phyloP scores from a whole-genome alignment of 208 protist genomes.

The Crithidia fasciculata region DNA sequence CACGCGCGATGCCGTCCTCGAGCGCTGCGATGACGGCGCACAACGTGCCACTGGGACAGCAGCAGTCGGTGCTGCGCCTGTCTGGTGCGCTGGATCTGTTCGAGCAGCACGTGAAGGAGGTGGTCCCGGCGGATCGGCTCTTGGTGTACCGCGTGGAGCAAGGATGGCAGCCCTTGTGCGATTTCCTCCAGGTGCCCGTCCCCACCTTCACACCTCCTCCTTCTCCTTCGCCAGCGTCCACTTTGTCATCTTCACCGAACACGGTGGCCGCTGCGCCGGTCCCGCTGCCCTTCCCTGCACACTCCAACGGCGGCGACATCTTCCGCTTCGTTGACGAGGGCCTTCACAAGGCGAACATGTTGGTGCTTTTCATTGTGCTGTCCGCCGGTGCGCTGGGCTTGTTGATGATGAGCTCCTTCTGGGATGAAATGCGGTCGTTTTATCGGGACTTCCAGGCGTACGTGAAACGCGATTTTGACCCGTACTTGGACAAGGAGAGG shows the following conservation, averaged over 20 bases:
- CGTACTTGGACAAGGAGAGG: conserved; percentile 40
- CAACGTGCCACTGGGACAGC: conserved; percentile 37
- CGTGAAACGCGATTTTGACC: conserved; percentile 43
- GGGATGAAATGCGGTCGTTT: conserved; percentile 29
- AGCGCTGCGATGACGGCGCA: conserved; percentile 20
- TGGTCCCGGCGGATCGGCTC: conserved; percentile 76
- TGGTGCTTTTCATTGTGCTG: conserved; percentile 38
- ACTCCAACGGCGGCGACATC: conserved; percentile 46
- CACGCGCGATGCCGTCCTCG: conserved; percentile 16
- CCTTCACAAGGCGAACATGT: conserved; percentile 34
- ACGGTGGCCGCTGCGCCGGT: conserved; percentile 15
- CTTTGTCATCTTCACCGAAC: background rate
- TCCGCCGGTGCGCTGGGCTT: conserved; percentile 36
- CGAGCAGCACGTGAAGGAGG: conserved; percentile 74
- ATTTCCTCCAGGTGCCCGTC: conserved; percentile 60
- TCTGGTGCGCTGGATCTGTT: conserved; percentile 68
- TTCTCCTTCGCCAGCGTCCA: background rate
- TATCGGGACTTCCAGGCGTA: conserved; percentile 38
- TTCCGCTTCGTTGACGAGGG: conserved; percentile 47
- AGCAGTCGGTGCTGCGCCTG: conserved; percentile 35
- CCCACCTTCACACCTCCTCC: conserved; percentile 16
- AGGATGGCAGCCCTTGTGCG: conserved; percentile 83
- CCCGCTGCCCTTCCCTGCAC: conserved; percentile 58
- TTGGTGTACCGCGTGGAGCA: conserved; percentile 76
- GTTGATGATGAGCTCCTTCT: conserved; percentile 54